Percentiles rank a stretch among this genome's conserved stretches.
phyloP scores from a whole-genome alignment of 169 alveolate genomes.

The Eimeria tenella region DNA sequence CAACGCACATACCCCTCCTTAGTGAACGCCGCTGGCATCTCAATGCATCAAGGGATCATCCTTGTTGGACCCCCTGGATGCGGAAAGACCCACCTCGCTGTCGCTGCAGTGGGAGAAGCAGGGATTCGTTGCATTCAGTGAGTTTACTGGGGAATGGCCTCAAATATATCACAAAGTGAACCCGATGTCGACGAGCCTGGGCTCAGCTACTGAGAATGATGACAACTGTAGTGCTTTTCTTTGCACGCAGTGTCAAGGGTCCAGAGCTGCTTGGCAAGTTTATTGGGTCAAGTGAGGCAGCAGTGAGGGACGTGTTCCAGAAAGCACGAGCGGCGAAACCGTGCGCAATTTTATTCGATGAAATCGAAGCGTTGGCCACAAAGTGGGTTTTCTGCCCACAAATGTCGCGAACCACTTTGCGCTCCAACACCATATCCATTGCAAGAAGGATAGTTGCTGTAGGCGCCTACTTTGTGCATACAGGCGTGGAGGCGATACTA shows the following conservation, averaged over 20 bases:
- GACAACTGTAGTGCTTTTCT: background rate
- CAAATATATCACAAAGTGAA: no score
- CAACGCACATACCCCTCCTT: slow-evolving; percentile 46
- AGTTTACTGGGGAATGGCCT: background rate
- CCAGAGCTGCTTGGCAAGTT: slow-evolving; percentile 97
- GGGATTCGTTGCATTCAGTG: slow-evolving; percentile 79
- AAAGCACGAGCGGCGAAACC: slow-evolving; percentile 98
- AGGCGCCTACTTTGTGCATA: background rate
- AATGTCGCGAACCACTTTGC: background rate
- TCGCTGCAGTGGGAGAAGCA: slow-evolving; percentile 94
- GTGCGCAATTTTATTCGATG: slow-evolving; percentile 99
- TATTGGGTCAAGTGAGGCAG: slow-evolving; percentile 99
- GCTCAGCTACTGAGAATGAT: background rate
- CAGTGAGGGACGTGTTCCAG: slow-evolving; percentile 96
- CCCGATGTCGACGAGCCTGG: no score
- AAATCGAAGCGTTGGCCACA: slow-evolving; percentile 96
- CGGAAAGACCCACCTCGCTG: slow-evolving; percentile 96
- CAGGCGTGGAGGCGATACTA: slow-evolving; percentile 90
- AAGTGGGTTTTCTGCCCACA: slow-evolving; percentile 62
- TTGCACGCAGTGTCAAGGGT: slow-evolving; percentile 82
- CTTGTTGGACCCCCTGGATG: slow-evolving; percentile 90
- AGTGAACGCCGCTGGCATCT: slow-evolving; percentile 57
- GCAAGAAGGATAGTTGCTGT: background rate
- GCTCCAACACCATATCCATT: no score
- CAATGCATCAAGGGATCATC: slow-evolving; percentile 76